Evolutionary conservation across 2,329 filamentous ascomycete species (phyloP).

Genomic region (Mycogone perniciosa): DNA sequence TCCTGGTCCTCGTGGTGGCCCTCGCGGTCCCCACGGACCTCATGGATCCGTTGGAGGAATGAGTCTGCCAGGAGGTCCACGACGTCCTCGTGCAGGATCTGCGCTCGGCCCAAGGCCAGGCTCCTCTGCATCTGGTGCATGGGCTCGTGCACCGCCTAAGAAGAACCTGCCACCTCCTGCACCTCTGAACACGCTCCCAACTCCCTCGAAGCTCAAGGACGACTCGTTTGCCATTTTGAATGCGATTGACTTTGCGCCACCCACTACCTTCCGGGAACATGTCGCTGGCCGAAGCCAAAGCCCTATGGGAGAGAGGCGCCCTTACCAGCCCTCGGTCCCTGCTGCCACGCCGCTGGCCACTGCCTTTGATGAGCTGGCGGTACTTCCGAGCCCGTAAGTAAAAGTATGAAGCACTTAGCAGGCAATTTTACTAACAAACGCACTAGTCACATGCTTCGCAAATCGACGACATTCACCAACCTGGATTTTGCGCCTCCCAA

Average conservation of each 20-base stretch:
- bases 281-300: slow-evolving; percentile 63
- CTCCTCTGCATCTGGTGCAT: slow-evolving; percentile 54
- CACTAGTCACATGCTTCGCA: slow-evolving; percentile 61
- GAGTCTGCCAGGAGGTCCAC: slow-evolving; percentile 38
- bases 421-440: slow-evolving; percentile 22
- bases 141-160: slow-evolving; percentile 41
- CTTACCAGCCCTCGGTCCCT: slow-evolving; percentile 69
- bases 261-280: slow-evolving; percentile 58
- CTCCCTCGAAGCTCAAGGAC: slow-evolving; percentile 76
- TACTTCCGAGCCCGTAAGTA: slow-evolving; percentile 86
- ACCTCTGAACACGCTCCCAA: slow-evolving; percentile 70
- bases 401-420: not conserved
- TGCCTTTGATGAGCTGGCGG: slow-evolving; percentile 78
- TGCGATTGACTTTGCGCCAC: slow-evolving; percentile 82
- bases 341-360: slow-evolving; percentile 73
- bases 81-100: slow-evolving; percentile 50
- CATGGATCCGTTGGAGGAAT: slow-evolving; percentile 46
- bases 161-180: slow-evolving; percentile 61
- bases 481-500: slow-evolving; percentile 77
- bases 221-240: slow-evolving; percentile 65
- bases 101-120: slow-evolving; percentile 40
- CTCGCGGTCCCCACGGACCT: slow-evolving; percentile 32
- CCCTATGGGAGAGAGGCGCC: slow-evolving; percentile 56
- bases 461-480: slow-evolving; percentile 69
- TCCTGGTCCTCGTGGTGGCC: slow-evolving; percentile 17